These are phyloP conservation scores for Apiospora pterosperma DNA, from an alignment of 2,329 filamentous ascomycete species.

Conservation along the genomic window DNA sequence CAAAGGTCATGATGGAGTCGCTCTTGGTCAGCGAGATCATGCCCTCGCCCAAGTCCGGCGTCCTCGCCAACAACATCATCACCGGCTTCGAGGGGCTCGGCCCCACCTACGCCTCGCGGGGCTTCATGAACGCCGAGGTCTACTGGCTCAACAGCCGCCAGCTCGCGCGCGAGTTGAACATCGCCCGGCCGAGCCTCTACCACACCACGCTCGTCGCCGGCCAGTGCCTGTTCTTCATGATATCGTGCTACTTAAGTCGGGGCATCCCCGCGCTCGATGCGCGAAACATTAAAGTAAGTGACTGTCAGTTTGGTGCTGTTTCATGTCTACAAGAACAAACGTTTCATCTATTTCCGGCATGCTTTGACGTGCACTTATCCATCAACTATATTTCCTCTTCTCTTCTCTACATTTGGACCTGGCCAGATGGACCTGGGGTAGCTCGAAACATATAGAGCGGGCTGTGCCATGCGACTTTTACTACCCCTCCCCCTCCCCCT, in stretches of 20 bases:
- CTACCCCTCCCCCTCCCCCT: background rate
- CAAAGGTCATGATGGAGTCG: conserved; percentile 64
- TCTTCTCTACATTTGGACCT: background rate
- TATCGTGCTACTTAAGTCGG: conserved; percentile 43
- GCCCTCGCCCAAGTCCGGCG: conserved; percentile 58
- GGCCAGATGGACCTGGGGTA: background rate
- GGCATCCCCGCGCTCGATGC: conserved; percentile 35
- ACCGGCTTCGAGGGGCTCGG: conserved; percentile 62
- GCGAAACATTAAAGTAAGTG: conserved; percentile 46
- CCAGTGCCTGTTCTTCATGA: conserved; percentile 65
- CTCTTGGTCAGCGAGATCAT: conserved; percentile 63
- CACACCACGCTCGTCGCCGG: conserved; percentile 59
- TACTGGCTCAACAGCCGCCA: conserved; percentile 68
- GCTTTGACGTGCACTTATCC: conserved; percentile 10
- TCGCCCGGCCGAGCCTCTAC: conserved; percentile 53
- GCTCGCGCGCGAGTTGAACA: conserved; percentile 56
- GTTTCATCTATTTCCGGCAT: background rate
- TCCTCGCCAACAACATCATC: conserved; percentile 74
- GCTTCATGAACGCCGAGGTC: conserved; percentile 65
- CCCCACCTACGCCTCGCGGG: conserved; percentile 61
- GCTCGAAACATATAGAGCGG: background rate
- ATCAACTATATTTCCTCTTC: background rate
- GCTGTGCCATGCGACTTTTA: background rate
- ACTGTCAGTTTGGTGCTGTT: too few relatives aligned
- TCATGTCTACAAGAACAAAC: background rate